Percentiles rank a stretch among this genome's conserved stretches.
These are phyloP conservation scores for Aspergillus fructus DNA, from an alignment of 2,329 filamentous ascomycete genomes.

Conservation along the genomic window DNA sequence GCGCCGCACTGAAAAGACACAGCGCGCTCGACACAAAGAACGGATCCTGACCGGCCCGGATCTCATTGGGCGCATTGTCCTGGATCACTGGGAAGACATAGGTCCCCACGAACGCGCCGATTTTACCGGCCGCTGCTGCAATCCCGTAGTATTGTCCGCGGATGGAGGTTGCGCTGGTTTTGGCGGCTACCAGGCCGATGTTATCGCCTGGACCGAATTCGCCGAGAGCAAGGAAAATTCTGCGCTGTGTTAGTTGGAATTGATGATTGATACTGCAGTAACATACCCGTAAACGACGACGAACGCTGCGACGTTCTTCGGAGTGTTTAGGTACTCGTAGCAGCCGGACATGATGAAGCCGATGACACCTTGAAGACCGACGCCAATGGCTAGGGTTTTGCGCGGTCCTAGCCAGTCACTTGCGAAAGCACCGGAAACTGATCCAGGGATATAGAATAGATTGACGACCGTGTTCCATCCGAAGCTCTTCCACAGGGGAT, in stretches of 20 bases:
- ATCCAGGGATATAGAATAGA: constrained; percentile 83
- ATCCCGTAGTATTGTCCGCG: constrained; percentile 69
- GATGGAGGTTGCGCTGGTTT: constrained; percentile 85
- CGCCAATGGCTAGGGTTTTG: constrained; percentile 69
- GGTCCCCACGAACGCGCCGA: constrained; percentile 76
- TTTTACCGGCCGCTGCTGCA: constrained; percentile 47
- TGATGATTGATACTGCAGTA: background rate
- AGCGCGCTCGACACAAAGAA: constrained; percentile 82
- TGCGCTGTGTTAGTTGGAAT: constrained; percentile 12
- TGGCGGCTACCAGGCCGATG: constrained; percentile 81
- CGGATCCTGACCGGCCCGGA: constrained; percentile 73
- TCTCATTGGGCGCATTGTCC: constrained; percentile 54
- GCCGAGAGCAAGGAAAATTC: constrained; percentile 72
- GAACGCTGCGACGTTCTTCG: constrained; percentile 69
- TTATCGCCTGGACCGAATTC: constrained; percentile 89
- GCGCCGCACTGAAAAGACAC: constrained; percentile 69
- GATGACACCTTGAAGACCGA: constrained; percentile 70
- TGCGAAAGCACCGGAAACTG: constrained; percentile 71
- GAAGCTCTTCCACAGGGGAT: constrained; percentile 72
- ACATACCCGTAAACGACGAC: constrained; percentile 70
- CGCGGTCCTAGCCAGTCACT: constrained; percentile 79
- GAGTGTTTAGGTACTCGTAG: constrained; percentile 68
- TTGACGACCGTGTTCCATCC: constrained; percentile 90
- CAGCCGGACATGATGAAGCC: constrained; percentile 87
- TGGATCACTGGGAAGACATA: constrained; percentile 75